Evolutionary conservation across 345 rosid species (phyloP).

Genomic region (Durio zibethinus): DNA sequence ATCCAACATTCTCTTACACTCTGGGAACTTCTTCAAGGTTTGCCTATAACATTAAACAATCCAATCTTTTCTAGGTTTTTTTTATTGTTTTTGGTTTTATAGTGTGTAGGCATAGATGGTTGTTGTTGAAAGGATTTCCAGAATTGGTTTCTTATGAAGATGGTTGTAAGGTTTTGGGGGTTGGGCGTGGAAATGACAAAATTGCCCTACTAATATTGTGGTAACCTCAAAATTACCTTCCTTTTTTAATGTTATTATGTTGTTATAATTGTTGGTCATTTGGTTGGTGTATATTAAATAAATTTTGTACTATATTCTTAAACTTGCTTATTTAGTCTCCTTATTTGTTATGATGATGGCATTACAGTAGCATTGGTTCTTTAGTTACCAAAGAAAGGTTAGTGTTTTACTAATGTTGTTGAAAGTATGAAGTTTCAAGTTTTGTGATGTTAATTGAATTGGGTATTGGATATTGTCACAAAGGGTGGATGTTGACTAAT

Average conservation of each 20-base stretch:
- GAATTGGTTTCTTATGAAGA: conserved; percentile 49
- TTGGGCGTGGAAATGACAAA: conserved; percentile 93
- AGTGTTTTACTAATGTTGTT: neutral
- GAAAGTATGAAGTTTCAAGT: neutral
- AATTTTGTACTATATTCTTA: neutral
- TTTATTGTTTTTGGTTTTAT: neutral
- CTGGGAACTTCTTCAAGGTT: conserved; percentile 93
- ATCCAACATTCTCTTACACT: conserved; percentile 64
- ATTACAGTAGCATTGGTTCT: neutral
- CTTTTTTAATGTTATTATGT: neutral
- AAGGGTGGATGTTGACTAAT: neutral
- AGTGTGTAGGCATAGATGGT: conserved; percentile 25
- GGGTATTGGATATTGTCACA: neutral
- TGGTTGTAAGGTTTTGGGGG: conserved; percentile 64
- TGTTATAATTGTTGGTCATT: neutral
- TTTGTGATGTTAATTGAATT: neutral
- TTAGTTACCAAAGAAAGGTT: neutral
- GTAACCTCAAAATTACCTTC: conserved; percentile 30
- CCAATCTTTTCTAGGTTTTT: neutral
- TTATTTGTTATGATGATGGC: neutral
- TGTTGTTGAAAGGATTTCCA: conserved; percentile 81
- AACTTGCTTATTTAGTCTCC: neutral
- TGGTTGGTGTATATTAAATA: neutral
- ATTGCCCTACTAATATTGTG: conserved; percentile 66
- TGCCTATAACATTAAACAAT: neutral